Conservation (phyloP, 2,329 filamentous ascomycete species). For the Diplodia corticola region DNA sequence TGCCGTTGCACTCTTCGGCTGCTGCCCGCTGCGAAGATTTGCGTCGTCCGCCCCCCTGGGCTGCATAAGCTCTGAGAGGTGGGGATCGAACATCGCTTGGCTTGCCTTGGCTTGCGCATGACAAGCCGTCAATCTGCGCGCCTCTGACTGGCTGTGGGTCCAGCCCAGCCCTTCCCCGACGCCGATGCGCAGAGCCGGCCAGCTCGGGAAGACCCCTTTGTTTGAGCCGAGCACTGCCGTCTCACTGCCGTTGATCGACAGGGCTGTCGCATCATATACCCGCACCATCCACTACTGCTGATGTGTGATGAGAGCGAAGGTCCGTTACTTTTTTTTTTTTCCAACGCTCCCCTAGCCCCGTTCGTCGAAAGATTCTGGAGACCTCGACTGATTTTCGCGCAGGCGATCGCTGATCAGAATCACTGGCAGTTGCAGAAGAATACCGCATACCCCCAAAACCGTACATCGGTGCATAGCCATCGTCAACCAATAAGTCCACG, state of each 20-base stretch:
- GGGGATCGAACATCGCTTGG: not conserved
- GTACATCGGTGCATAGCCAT: not conserved
- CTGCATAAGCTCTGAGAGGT: slow-evolving; percentile 9
- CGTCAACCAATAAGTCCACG: not conserved
- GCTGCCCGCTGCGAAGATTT: too few relatives aligned
- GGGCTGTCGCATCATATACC: not conserved
- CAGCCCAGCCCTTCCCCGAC: not conserved
- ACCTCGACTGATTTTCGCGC: not conserved
- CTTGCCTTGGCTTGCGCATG: slow-evolving; percentile 1
- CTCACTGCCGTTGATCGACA: not conserved
- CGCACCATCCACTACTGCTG: not conserved
- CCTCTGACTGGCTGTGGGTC: not conserved
- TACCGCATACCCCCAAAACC: not conserved
- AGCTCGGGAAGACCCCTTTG: not conserved
- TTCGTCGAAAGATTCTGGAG: not conserved
- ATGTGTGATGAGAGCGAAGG: not conserved
- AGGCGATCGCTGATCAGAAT: not conserved
- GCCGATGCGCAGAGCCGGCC: not conserved
- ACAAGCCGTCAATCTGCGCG: not conserved
- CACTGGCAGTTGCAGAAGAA: not conserved
- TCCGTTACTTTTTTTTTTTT: not conserved
- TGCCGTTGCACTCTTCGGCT: not conserved
- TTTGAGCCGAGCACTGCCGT: not conserved
- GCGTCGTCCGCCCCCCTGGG: not conserved
- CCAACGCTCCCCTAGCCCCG: not conserved